Conservation (phyloP, 176 grass and related monocot genomes). For the Cenchrus purpureus region DNA sequence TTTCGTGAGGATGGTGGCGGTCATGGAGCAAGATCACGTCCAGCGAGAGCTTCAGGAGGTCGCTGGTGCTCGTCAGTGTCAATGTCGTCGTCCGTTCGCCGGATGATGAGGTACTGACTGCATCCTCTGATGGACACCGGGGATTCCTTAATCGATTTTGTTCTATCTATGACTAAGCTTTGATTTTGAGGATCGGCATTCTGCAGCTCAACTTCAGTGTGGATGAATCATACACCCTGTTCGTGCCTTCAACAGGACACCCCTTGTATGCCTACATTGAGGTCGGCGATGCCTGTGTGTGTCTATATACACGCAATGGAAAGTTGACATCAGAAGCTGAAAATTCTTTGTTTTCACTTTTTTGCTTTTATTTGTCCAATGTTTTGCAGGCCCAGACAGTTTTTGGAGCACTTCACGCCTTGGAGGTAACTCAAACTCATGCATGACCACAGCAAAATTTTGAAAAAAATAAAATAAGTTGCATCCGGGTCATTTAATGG, state of each 20-base stretch:
- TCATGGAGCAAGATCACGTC: slow-evolving; percentile 54
- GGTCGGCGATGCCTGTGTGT: slow-evolving; percentile 39
- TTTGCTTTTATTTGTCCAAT: too few relatives aligned
- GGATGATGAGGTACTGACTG: slow-evolving; percentile 47
- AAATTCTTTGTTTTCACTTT: too few relatives aligned
- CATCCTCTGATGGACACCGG: too few relatives aligned
- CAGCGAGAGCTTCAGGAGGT: slow-evolving; percentile 39
- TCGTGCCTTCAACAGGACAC: slow-evolving; percentile 56
- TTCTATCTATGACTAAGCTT: too few relatives aligned
- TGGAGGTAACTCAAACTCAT: slow-evolving; percentile 56
- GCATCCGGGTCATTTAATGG: not conserved
- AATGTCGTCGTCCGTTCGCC: slow-evolving; percentile 53
- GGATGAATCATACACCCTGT: slow-evolving; percentile 79
- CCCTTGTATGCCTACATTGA: slow-evolving; percentile 68
- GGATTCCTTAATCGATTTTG: too few relatives aligned
- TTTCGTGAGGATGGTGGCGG: slow-evolving; percentile 65
- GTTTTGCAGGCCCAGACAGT: slow-evolving; percentile 87
- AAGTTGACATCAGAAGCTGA: not conserved
- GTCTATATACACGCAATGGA: not conserved
- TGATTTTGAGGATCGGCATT: not conserved
- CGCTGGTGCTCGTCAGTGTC: slow-evolving; percentile 26
- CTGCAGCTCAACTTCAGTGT: slow-evolving; percentile 79
- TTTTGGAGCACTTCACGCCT: slow-evolving; percentile 82
- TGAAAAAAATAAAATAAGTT: not conserved
- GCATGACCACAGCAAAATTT: not conserved